Base-by-base conservation (phyloP, 768 basidiomycete genomes). In the Trametes elegans region DNA sequence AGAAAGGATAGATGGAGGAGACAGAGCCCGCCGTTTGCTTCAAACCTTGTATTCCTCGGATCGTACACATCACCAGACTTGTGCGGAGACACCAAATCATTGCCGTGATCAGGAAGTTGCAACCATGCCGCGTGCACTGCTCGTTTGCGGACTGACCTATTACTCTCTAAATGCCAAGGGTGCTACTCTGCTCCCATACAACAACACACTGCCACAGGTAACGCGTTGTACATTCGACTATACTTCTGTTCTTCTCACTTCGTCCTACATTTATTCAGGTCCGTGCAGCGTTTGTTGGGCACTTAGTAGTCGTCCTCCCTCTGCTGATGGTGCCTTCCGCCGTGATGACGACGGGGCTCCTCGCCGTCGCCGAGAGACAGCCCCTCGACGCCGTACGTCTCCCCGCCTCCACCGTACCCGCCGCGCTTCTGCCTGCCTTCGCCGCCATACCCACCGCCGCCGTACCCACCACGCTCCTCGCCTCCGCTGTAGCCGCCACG, bases 321-420 rank as follows among this genome's bases (percentile, higher is more conserved):
- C n/a, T n/a, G 49, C 1, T 52, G 29, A 34, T 55, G 48, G 27
- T 50, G 49, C 24, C 19, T 26, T 46, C 49, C 45, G 39, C 49
- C 44, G 9, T 52, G 31, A 21, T 62, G 58, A 47, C 60, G 61
- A 28, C 49, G 55, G 13, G 39, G 50, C 29, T 44, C 61, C 29
- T 52, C 70, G 32, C 70, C 67, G 40, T 69, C 67, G 18, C 69
- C 63, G 38, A 81, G 68, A 47, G 74, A 76, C 49, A 81, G 63
- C n/a, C 76, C 70, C 61, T 81, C 81, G 7, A 74, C 78, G 3
- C 80, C 79, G 64, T 76, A 82, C 2, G 81, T 82, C 43, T 82
- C 79, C 27, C 73, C 66, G 50, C 66, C 61, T 13, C 48, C 55
- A 26, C 50, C 58, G n/a, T 59, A 39, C 1, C 45, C 38, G 26